phyloP scores from a whole-genome alignment of 2,329 filamentous ascomycete species.

The Verticillium nonalfalfae region DNA sequence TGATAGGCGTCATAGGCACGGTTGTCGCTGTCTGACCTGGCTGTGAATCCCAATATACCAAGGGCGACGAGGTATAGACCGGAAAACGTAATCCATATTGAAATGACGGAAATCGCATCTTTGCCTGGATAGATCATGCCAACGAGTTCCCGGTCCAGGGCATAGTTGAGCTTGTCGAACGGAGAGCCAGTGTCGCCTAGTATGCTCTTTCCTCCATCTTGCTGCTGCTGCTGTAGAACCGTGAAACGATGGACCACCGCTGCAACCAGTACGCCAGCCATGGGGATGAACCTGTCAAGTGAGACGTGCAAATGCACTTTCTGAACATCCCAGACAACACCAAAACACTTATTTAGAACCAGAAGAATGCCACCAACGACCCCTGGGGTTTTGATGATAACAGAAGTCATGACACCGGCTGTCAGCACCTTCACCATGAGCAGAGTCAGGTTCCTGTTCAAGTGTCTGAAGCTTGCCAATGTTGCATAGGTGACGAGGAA shows the following conservation, averaged over 20 bases:
- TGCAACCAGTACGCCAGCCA: conserved; percentile 46
- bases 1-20: conserved; percentile 9
- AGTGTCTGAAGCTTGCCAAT: conserved; percentile 30
- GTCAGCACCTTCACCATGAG: conserved; percentile 40
- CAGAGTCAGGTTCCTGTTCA: conserved; percentile 34
- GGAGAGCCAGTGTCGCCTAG: not conserved
- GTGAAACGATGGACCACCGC: conserved; percentile 24
- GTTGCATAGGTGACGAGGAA: conserved; percentile 51
- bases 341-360: conserved; percentile 20
- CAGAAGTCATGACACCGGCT: conserved; percentile 27
- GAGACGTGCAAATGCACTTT: conserved; percentile 44
- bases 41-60: conserved; percentile 6
- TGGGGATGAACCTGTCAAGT: conserved; percentile 50
- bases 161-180: conserved; percentile 1
- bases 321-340: conserved; percentile 38
- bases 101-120: conserved; percentile 9
- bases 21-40: conserved; percentile 2
- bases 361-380: conserved; percentile 4
- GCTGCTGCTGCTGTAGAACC: not conserved
- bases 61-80: conserved; percentile 5
- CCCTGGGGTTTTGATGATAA: conserved; percentile 6
- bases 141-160: conserved; percentile 6
- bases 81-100: conserved; percentile 7
- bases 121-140: conserved; percentile 5
- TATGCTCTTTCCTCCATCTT: conserved; percentile 2